These are phyloP conservation scores for Parsonsia alboflavescens DNA, from an alignment of 257 asterid genomes.

Conservation along the genomic window DNA sequence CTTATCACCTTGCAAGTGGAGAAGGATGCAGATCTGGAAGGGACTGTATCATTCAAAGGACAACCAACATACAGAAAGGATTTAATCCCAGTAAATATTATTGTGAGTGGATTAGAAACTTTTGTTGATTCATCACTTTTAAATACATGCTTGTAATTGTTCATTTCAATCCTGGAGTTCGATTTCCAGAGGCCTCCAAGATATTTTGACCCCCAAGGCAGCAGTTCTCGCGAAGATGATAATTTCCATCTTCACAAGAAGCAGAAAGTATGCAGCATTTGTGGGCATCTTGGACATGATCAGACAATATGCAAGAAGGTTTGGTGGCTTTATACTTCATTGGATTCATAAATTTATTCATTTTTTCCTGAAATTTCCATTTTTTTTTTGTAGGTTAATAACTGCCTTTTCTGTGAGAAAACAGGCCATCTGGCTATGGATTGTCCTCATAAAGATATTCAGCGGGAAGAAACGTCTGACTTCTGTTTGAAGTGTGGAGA, in stretches of 20 bases:
- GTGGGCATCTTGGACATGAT: slow-evolving; percentile 26
- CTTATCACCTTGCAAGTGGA: neutral
- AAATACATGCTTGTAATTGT: slow-evolving; percentile 2
- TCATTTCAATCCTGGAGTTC: slow-evolving; percentile 7
- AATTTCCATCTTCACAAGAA: neutral
- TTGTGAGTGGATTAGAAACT: neutral
- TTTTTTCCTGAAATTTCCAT: slow-evolving; percentile 5
- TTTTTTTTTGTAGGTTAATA: slow-evolving; percentile 27
- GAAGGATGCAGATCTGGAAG: neutral
- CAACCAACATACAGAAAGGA: neutral
- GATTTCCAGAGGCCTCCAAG: slow-evolving; percentile 34
- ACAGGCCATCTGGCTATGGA: slow-evolving; percentile 30
- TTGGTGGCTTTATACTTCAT: neutral
- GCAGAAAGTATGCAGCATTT: slow-evolving; percentile 29
- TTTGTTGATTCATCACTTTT: slow-evolving; percentile 6
- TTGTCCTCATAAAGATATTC: slow-evolving; percentile 31
- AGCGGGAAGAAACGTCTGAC: slow-evolving; percentile 17
- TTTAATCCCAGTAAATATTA: neutral
- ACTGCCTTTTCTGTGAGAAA: slow-evolving; percentile 29
- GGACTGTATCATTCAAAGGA: neutral
- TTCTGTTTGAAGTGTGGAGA: slow-evolving; percentile 42
- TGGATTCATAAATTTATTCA: neutral
- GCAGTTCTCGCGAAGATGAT: slow-evolving; percentile 17
- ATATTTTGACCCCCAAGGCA: slow-evolving; percentile 22
- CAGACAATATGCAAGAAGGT: slow-evolving; percentile 22